phyloP scores from a whole-genome alignment of 495 filamentous ascomycete genomes.

The Hyaloscypha finlandica region DNA sequence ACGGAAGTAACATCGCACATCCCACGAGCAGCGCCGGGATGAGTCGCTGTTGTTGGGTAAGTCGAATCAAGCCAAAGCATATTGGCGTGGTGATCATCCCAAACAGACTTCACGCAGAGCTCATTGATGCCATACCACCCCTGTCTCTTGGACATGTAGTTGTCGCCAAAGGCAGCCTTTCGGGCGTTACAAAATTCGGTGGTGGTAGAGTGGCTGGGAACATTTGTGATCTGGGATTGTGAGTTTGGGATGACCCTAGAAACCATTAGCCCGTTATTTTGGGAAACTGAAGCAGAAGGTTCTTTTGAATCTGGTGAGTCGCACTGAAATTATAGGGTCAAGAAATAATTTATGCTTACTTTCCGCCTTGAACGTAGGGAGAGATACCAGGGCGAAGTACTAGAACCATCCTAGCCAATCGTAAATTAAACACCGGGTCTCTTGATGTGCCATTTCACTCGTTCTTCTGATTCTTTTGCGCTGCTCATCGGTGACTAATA shows the following conservation, averaged over 20 bases:
- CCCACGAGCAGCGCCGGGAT: constrained; percentile 70
- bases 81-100: constrained; percentile 73
- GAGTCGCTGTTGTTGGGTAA: constrained; percentile 60
- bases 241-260: constrained; percentile 34
- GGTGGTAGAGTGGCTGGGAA: constrained; percentile 59
- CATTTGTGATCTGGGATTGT: constrained; percentile 50
- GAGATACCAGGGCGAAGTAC: no score
- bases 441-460: no score
- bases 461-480: no score
- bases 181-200: constrained; percentile 58
- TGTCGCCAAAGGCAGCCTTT: constrained; percentile 63
- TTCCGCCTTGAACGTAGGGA: no score
- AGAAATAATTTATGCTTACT: no score
- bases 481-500: no score
- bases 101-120: constrained; percentile 63
- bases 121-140: constrained; percentile 61
- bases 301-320: no score
- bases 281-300: constrained; percentile 50
- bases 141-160: constrained; percentile 50
- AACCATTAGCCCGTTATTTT: no score
- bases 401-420: no score
- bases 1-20: constrained; percentile 65
- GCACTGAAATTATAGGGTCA: no score
- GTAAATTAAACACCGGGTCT: no score
- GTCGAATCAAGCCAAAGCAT: constrained; percentile 86